Conservation (phyloP, 2,329 filamentous ascomycete species). For the Calonectria multiphialidica region DNA sequence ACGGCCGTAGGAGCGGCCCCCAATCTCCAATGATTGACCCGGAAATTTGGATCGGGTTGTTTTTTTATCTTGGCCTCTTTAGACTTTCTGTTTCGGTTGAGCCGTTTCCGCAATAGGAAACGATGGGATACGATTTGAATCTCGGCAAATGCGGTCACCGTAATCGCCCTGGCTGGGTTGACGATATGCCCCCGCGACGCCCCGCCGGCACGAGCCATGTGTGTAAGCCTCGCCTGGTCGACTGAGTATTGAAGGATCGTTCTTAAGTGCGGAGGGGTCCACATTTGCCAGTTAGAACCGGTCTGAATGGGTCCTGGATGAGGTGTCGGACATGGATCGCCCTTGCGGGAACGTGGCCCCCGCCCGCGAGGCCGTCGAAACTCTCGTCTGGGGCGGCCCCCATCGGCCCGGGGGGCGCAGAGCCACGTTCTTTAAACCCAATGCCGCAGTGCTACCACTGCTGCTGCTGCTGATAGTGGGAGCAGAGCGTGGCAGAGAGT, state of each 20-base stretch:
- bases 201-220: not conserved
- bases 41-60: conserved; percentile 1
- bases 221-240: not conserved
- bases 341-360: not conserved
- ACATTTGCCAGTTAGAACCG: not conserved
- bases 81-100: conserved; percentile 1
- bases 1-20: not conserved
- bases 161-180: not conserved
- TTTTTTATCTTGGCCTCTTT: not conserved
- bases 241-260: not conserved
- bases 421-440: not conserved
- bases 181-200: not conserved
- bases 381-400: not conserved
- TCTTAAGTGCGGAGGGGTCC: conserved; percentile 1
- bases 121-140: conserved; percentile 3
- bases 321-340: not conserved
- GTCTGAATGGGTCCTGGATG: not conserved
- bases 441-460: too few relatives aligned
- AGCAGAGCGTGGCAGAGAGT: not conserved
- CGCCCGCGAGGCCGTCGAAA: not conserved
- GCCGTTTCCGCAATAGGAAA: not conserved
- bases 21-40: not conserved
- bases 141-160: conserved; percentile 8
- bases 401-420: not conserved
- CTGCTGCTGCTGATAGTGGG: not conserved